phyloP scores from a whole-genome alignment of 441 rosid species.

The Gossypium gossypioides region DNA sequence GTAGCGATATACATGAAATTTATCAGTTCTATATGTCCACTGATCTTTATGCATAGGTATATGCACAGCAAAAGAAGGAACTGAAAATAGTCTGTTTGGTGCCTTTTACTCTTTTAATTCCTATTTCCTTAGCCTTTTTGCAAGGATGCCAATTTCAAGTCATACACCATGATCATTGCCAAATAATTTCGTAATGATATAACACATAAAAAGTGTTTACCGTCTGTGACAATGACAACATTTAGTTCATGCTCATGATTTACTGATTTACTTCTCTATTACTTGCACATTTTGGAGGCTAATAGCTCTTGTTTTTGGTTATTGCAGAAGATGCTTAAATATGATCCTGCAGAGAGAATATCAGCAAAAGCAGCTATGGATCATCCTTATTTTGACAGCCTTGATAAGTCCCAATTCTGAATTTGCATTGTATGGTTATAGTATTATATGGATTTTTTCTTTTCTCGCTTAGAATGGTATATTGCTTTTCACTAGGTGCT shows the following conservation, averaged over 20 bases:
- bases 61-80: neutral
- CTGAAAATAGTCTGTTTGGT: neutral
- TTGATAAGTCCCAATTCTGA: constrained; percentile 89
- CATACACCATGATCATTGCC: neutral
- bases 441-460: neutral
- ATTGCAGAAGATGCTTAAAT: constrained; percentile 69
- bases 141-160: neutral
- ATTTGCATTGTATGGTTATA: constrained; percentile 2
- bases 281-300: neutral
- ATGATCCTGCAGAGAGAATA: constrained; percentile 77
- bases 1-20: neutral
- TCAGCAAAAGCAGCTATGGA: constrained; percentile 86
- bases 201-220: neutral
- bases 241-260: neutral
- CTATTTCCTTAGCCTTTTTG: constrained; percentile 1
- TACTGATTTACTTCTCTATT: neutral
- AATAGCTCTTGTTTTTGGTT: constrained; percentile 10
- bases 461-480: neutral
- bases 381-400: constrained; percentile 77
- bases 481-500: neutral
- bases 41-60: neutral
- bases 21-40: neutral
- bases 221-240: neutral
- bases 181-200: neutral
- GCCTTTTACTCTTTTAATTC: neutral